Conservation (phyloP, 1,284 basidiomycete species). For the Sphagnurus paluster region DNA sequence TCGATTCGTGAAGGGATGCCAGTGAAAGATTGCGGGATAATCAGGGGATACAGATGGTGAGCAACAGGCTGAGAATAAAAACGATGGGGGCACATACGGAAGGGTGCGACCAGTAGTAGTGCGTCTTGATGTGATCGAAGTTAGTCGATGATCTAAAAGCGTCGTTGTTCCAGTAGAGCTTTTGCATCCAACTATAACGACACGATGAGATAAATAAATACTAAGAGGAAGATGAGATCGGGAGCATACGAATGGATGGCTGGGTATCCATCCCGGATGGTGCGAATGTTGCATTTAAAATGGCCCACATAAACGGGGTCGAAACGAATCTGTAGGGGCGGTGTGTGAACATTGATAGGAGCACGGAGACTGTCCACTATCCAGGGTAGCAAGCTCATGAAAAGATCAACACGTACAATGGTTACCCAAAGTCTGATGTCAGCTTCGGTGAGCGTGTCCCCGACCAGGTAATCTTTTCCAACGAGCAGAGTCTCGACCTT, state of each 20-base stretch:
- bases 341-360: neutral
- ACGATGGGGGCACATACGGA: conserved; percentile 44
- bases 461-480: conserved; percentile 84
- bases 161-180: conserved; percentile 88
- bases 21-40: too few relatives aligned
- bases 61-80: conserved; percentile 44
- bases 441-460: conserved; percentile 85
- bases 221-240: neutral
- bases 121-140: conserved; percentile 87
- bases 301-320: conserved; percentile 90
- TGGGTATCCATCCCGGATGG: conserved; percentile 80
- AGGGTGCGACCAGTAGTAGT: conserved; percentile 79
- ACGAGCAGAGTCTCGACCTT: conserved; percentile 76
- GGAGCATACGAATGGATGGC: conserved; percentile 63
- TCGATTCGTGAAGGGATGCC: too few relatives aligned
- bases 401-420: conserved; percentile 56
- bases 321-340: conserved; percentile 43
- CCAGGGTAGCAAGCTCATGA: neutral
- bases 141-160: conserved; percentile 90
- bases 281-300: conserved; percentile 92
- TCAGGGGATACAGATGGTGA: too few relatives aligned
- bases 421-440: conserved; percentile 92
- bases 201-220: neutral
- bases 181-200: conserved; percentile 71
- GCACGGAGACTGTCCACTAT: neutral